Conservation (phyloP, 2,329 filamentous ascomycete species). For the Penicillium digitatum region DNA sequence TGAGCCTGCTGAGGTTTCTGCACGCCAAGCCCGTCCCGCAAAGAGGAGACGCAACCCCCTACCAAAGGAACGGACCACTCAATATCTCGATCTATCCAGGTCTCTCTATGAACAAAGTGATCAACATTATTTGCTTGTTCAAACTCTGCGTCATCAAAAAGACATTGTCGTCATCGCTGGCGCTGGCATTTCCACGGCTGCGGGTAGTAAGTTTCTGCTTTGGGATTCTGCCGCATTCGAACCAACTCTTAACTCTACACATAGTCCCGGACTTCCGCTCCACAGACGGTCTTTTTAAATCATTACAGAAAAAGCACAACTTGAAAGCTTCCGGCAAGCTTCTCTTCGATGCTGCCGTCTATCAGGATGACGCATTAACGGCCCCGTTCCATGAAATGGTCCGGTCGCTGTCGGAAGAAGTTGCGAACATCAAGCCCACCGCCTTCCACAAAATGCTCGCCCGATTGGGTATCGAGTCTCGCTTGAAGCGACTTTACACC, state of each 20-base stretch:
- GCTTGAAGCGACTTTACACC: slow-evolving; percentile 84
- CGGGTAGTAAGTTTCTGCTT: slow-evolving; percentile 65
- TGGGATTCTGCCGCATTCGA: slow-evolving; percentile 11
- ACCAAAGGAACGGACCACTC: slow-evolving; percentile 69
- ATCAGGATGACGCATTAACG: slow-evolving; percentile 84
- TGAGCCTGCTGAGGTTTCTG: slow-evolving; percentile 28
- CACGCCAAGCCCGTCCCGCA: slow-evolving; percentile 58
- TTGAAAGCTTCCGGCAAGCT: slow-evolving; percentile 91
- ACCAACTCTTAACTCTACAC: slow-evolving; percentile 14
- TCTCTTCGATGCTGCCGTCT: slow-evolving; percentile 95
- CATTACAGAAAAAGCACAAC: slow-evolving; percentile 79
- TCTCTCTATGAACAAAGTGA: slow-evolving; percentile 51
- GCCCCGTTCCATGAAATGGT: slow-evolving; percentile 96
- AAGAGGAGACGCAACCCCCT: slow-evolving; percentile 67
- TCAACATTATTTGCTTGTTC: slow-evolving; percentile 66
- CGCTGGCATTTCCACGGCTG: slow-evolving; percentile 93
- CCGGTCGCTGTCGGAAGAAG: slow-evolving; percentile 75
- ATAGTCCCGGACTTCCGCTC: slow-evolving; percentile 93
- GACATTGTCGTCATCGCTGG: slow-evolving; percentile 97
- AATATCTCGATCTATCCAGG: slow-evolving; percentile 66
- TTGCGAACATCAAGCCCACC: slow-evolving; percentile 73
- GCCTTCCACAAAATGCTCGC: slow-evolving; percentile 91
- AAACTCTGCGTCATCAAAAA: slow-evolving; percentile 77
- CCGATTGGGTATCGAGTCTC: slow-evolving; percentile 79
- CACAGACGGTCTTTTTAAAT: slow-evolving; percentile 80